These are phyloP conservation scores for Apodospora peruviana DNA, from an alignment of 495 filamentous ascomycete genomes.

Conservation along the genomic window DNA sequence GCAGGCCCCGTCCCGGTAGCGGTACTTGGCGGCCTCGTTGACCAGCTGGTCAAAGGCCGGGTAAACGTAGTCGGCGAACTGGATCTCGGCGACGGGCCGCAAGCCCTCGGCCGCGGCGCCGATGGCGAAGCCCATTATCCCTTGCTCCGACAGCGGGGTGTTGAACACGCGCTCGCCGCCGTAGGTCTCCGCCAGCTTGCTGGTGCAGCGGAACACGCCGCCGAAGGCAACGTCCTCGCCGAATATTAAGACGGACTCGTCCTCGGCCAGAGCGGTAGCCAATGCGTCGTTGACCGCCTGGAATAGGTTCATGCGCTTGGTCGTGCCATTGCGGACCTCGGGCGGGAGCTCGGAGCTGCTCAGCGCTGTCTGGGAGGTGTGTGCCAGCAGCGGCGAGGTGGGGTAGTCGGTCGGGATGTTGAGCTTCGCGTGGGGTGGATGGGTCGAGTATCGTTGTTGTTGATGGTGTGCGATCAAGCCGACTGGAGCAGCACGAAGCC, in stretches of 20 bases:
- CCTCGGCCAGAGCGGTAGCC: slow-evolving; percentile 70
- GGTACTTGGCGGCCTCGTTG: slow-evolving; percentile 91
- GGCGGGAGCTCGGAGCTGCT: slow-evolving; percentile 57
- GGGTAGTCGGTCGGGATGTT: slow-evolving; percentile 89
- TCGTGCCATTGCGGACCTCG: slow-evolving; percentile 61
- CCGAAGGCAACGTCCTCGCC: slow-evolving; percentile 97
- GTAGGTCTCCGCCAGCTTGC: slow-evolving; percentile 81
- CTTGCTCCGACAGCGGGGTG: slow-evolving; percentile 90
- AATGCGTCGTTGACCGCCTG: slow-evolving; percentile 89
- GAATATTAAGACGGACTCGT: slow-evolving; percentile 84
- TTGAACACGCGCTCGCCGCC: slow-evolving; percentile 92
- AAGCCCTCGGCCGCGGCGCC: slow-evolving; percentile 86
- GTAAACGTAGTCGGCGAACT: slow-evolving; percentile 97
- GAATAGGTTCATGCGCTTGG: slow-evolving; percentile 84
- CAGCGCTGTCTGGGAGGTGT: slow-evolving; percentile 66
- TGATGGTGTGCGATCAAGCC: not conserved
- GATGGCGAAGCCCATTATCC: slow-evolving; percentile 90
- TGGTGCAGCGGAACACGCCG: slow-evolving; percentile 92
- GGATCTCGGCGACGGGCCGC: slow-evolving; percentile 91
- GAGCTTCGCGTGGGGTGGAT: slow-evolving; percentile 52
- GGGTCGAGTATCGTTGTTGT: slow-evolving; percentile 37
- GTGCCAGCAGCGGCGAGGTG: slow-evolving; percentile 72
- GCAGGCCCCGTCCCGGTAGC: slow-evolving; percentile 76
- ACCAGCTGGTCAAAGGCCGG: slow-evolving; percentile 97
- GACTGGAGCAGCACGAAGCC: not conserved